Conservation (phyloP, 805 yeast species). For the Pichia eremophila region DNA sequence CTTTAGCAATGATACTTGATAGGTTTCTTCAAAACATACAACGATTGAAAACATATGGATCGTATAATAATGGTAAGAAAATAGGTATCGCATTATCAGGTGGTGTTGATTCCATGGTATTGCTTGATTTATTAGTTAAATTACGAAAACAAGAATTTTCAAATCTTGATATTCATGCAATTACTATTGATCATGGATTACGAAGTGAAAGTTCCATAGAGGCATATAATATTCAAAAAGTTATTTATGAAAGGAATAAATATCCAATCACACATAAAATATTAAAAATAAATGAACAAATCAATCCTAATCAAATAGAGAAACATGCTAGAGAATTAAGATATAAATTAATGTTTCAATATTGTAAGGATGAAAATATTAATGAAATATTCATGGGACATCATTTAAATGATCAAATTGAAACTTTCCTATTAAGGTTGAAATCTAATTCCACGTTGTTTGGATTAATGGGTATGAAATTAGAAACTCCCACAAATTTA, state of each 20-base stretch:
- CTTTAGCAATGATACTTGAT: background rate
- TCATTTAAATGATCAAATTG: conserved; percentile 62
- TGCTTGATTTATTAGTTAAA: conserved; percentile 39
- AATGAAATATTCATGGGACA: conserved; percentile 52
- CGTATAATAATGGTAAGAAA: background rate
- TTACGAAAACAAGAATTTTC: conserved; percentile 15
- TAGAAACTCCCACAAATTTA: background rate
- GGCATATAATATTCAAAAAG: conserved; percentile 30
- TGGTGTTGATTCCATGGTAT: conserved; percentile 74
- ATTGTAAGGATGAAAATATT: conserved; percentile 30
- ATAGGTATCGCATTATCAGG: conserved; percentile 57
- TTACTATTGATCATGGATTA: conserved; percentile 59
- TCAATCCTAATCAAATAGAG: conserved; percentile 29
- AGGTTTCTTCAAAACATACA: background rate
- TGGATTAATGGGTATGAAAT: conserved; percentile 51
- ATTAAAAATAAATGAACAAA: conserved; percentile 11
- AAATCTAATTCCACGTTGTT: conserved; percentile 34
- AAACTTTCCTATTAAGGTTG: conserved; percentile 54
- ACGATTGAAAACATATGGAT: background rate
- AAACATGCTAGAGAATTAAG: conserved; percentile 49
- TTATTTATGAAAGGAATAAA: background rate
- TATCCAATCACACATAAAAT: conserved; percentile 23
- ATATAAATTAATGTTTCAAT: conserved; percentile 32
- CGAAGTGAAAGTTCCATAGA: conserved; percentile 42
- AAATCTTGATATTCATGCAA: conserved; percentile 33